phyloP scores from a whole-genome alignment of 2,329 filamentous ascomycete species.

The Fusarium coffeatum region DNA sequence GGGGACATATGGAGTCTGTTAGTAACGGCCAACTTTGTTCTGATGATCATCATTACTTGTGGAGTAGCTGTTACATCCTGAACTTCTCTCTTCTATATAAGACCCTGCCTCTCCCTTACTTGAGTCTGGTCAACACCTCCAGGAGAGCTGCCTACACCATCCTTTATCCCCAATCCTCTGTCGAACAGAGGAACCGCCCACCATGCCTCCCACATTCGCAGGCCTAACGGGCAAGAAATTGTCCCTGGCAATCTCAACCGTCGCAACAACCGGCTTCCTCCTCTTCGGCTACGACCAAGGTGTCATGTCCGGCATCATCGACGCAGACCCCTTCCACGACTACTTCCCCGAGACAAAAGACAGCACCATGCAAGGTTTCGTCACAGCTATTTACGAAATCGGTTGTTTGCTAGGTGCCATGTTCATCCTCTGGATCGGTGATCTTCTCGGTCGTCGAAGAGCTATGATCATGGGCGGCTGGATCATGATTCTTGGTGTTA shows the following conservation, averaged over 20 bases:
- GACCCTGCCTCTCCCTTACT: background rate
- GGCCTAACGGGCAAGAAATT: slow-evolving; percentile 69
- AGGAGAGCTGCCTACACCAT: slow-evolving; percentile 19
- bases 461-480: slow-evolving; percentile 67
- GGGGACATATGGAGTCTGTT: slow-evolving; percentile 8
- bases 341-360: slow-evolving; percentile 59
- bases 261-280: slow-evolving; percentile 72
- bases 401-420: slow-evolving; percentile 65
- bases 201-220: slow-evolving; percentile 65
- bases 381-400: slow-evolving; percentile 63
- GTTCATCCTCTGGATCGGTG: slow-evolving; percentile 64
- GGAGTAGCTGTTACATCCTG: slow-evolving; percentile 3
- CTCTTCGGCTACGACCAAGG: slow-evolving; percentile 70
- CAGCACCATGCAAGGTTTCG: slow-evolving; percentile 60
- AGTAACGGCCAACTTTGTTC: slow-evolving; percentile 23
- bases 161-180: too few species aligned
- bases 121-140: slow-evolving; percentile 19
- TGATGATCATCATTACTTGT: slow-evolving; percentile 38
- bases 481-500: slow-evolving; percentile 70
- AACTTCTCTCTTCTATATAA: slow-evolving; percentile 28
- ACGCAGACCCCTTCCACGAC: slow-evolving; percentile 61
- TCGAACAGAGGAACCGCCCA: slow-evolving; percentile 9
- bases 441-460: slow-evolving; percentile 61
- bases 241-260: slow-evolving; percentile 67
- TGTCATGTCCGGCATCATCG: slow-evolving; percentile 66